Conservation (phyloP, 2,329 filamentous ascomycete genomes). For the Gnomoniopsis smithogilvyi region DNA sequence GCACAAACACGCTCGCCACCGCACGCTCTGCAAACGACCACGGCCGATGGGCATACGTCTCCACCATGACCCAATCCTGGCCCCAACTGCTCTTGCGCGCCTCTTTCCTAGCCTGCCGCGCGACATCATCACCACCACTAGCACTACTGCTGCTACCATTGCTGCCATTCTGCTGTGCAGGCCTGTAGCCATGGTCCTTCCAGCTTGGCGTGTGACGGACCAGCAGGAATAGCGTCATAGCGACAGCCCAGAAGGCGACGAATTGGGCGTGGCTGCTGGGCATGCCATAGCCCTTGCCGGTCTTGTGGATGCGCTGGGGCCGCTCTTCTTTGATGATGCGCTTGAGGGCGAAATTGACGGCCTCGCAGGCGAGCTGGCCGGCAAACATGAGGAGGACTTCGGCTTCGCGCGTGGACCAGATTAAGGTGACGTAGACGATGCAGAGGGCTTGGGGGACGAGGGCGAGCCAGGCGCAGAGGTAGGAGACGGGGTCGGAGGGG, state of each 20-base stretch:
- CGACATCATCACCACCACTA: not conserved
- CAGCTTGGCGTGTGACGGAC: slow-evolving; percentile 66
- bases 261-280: slow-evolving; percentile 93
- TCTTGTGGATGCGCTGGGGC: slow-evolving; percentile 73
- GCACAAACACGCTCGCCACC: slow-evolving; percentile 49
- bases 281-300: slow-evolving; percentile 95
- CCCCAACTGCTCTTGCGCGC: not conserved
- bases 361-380: slow-evolving; percentile 90
- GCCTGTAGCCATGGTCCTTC: slow-evolving; percentile 5
- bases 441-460: slow-evolving; percentile 89
- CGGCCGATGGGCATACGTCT: slow-evolving; percentile 44
- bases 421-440: slow-evolving; percentile 83
- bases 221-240: slow-evolving; percentile 79
- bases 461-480: slow-evolving; percentile 88
- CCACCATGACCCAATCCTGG: slow-evolving; percentile 20
- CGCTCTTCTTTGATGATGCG: slow-evolving; percentile 89
- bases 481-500: slow-evolving; percentile 78
- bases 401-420: slow-evolving; percentile 86
- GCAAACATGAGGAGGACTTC: slow-evolving; percentile 88
- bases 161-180: not conserved
- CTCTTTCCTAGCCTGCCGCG: not conserved
- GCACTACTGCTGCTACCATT: slow-evolving; percentile 9
- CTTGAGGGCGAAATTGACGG: slow-evolving; percentile 85
- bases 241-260: slow-evolving; percentile 85
- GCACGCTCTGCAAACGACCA: slow-evolving; percentile 61